Conservation (phyloP, 768 basidiomycete species). For the Candolleomyces efflorescens region DNA sequence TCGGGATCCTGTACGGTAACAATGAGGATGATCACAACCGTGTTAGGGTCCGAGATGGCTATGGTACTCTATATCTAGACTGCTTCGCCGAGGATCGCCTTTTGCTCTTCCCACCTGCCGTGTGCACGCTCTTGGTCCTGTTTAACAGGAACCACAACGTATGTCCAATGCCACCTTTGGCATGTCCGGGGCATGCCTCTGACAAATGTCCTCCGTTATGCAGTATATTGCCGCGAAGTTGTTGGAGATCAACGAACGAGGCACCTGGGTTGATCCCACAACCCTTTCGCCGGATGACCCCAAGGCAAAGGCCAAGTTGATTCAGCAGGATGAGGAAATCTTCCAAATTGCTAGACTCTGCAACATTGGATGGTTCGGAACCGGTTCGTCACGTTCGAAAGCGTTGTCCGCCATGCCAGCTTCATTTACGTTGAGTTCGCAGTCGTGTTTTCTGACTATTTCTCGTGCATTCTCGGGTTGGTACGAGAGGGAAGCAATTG, state of each 20-base stretch:
- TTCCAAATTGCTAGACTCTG: constrained; percentile 78
- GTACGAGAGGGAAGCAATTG: constrained; percentile 71
- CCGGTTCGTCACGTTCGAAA: constrained; percentile 25
- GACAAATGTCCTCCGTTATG: too few species aligned
- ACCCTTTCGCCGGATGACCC: constrained; percentile 35
- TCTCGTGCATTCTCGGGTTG: constrained; percentile 76
- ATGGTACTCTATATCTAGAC: constrained; percentile 65
- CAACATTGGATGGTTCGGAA: constrained; percentile 79
- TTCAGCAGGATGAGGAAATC: constrained; percentile 68
- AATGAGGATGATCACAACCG: constrained; percentile 55
- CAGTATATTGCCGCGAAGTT: constrained; percentile 79
- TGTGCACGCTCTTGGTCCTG: constrained; percentile 69
- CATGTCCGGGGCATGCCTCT: too few species aligned
- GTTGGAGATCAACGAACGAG: constrained; percentile 77
- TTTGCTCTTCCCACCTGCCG: constrained; percentile 71
- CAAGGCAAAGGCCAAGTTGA: constrained; percentile 28
- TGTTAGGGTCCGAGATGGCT: constrained; percentile 56
- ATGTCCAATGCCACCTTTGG: constrained; percentile 20
- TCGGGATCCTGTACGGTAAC: constrained; percentile 79
- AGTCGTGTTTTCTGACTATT: constrained; percentile 82
- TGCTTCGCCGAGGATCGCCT: constrained; percentile 77
- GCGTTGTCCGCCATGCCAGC: not conserved
- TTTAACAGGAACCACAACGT: constrained; percentile 91
- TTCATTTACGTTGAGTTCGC: not conserved
- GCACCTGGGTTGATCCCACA: constrained; percentile 54